Base-by-base conservation (phyloP, 495 filamentous ascomycete species). In the Clohesyomyces aquaticus region DNA sequence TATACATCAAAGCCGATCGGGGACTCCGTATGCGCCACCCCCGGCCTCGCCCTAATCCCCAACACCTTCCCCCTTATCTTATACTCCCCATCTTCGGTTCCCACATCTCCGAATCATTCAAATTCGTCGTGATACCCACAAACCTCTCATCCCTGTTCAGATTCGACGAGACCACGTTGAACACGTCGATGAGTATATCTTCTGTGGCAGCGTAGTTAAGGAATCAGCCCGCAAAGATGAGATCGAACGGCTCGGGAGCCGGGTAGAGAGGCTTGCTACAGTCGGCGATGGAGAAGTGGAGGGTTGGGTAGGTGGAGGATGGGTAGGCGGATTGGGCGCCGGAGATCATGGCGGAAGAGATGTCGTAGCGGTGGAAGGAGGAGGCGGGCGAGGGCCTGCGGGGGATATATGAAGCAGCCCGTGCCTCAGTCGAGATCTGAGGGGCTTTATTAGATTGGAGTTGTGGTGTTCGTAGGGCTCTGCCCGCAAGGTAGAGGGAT, bases 181-280 rank as follows among this genome's bases (percentile, higher is more conserved):
- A 65, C 61, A 69, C 62, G 42, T 2, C 9, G 1, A 49, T 45
- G 9, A 69, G 55, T 27, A 56, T 50, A 18, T 22, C 28, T 18
- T 53, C 35, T 14, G 61, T 52, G 29, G 41, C 56, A 14, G 66
- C 66, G 49, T 65, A 69, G 50, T 65, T 65, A 26, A 69, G 54
- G 45, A 69, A 65, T 56, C 61, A 69, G 56, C 58, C 63, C 32
- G 66, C 66, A 35, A 69, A 65, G 28, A 69, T 59, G 32, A 69
- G 21, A 42, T 69, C 66, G 57, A 54, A 69, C 26, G 55, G 22
- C 9, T 52, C 38, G 2, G 53, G 26, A 4, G 16, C 12, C 4
- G 41, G 45, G n/a, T 23, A 16, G 1, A 61, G 48, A 1, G 66
- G 61, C 29, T 62, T 65, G 45, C 51, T 57, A 27, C 61, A 65